phyloP scores from a whole-genome alignment of 495 filamentous ascomycete genomes.

The Neurospora sublineolata region DNA sequence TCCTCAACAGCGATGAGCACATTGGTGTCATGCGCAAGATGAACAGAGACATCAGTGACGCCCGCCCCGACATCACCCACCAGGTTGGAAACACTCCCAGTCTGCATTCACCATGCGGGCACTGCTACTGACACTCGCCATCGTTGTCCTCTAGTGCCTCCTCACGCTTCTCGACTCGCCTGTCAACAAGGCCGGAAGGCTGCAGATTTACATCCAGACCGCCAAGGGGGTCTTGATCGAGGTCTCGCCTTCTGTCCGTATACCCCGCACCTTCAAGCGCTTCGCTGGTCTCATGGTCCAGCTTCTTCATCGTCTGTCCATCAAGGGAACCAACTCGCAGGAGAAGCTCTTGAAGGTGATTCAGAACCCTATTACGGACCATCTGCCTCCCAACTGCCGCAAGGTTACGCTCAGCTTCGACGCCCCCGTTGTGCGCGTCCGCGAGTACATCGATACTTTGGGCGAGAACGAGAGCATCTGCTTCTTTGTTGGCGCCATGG shows the following conservation, averaged over 20 bases:
- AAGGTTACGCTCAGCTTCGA: slow-evolving; percentile 95
- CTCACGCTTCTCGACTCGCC: slow-evolving; percentile 95
- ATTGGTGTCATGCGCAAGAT: slow-evolving; percentile 99
- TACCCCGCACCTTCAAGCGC: slow-evolving; percentile 95
- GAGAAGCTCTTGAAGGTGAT: slow-evolving; percentile 97
- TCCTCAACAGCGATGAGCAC: slow-evolving; percentile 97
- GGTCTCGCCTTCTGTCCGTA: slow-evolving; percentile 91
- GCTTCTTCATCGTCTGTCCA: slow-evolving; percentile 90
- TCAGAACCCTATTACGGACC: slow-evolving; percentile 92
- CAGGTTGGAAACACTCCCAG: slow-evolving; percentile 52
- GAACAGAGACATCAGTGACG: slow-evolving; percentile 96
- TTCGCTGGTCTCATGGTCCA: slow-evolving; percentile 98
- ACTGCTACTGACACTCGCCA: slow-evolving; percentile 13
- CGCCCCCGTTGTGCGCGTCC: slow-evolving; percentile 69
- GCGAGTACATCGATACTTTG: slow-evolving; percentile 75
- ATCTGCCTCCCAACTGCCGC: slow-evolving; percentile 90
- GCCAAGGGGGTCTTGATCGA: slow-evolving; percentile 94
- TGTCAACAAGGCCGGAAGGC: slow-evolving; percentile 91
- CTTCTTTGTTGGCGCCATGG: slow-evolving; percentile 97
- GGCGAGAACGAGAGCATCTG: slow-evolving; percentile 81
- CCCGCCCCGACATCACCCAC: slow-evolving; percentile 92
- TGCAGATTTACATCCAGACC: slow-evolving; percentile 97
- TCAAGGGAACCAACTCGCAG: slow-evolving; percentile 87
- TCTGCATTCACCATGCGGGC: slow-evolving; percentile 34
- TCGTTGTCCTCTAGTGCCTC: slow-evolving; percentile 55